These are phyloP conservation scores for Dictyostelium purpureum DNA, from an alignment of 78 protist species.

Conservation along the genomic window DNA sequence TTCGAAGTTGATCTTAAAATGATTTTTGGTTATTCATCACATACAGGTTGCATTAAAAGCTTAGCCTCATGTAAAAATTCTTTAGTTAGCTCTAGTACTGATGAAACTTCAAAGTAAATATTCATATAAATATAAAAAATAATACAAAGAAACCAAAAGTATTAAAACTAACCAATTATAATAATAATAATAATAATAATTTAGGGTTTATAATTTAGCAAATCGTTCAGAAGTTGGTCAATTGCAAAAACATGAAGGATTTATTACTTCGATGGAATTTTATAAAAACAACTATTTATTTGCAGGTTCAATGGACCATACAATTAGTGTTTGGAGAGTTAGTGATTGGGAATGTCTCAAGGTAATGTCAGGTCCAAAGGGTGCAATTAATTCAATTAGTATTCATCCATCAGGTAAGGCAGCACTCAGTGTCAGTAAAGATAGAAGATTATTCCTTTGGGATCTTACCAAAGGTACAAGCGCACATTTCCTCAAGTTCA, in stretches of 20 bases:
- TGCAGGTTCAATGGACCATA: slow-evolving; percentile 61
- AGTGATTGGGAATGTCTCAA: slow-evolving; percentile 73
- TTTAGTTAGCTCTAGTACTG: slow-evolving; percentile 57
- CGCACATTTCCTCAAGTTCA: slow-evolving; percentile 27
- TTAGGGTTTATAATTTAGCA: slow-evolving; percentile 13
- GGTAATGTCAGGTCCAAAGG: slow-evolving; percentile 53
- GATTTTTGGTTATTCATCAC: slow-evolving; percentile 54
- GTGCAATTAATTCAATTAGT: slow-evolving; percentile 21
- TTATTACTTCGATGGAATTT: slow-evolving; percentile 23
- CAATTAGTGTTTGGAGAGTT: slow-evolving; percentile 63
- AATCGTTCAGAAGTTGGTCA: slow-evolving; percentile 22
- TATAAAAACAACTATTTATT: slow-evolving; percentile 42
- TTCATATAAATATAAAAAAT: neutral
- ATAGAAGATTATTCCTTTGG: slow-evolving; percentile 68
- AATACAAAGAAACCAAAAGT: neutral
- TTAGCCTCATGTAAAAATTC: neutral
- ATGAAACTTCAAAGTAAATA: slow-evolving; percentile 39
- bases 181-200: neutral
- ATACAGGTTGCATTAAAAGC: slow-evolving; percentile 55
- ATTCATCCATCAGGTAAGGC: slow-evolving; percentile 74
- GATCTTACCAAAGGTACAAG: slow-evolving; percentile 34
- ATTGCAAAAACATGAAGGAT: slow-evolving; percentile 59
- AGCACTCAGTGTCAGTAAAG: slow-evolving; percentile 55
- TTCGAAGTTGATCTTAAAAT: slow-evolving; percentile 38
- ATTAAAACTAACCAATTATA: neutral